Percentiles rank a stretch among this genome's conserved stretches.
phyloP scores from a whole-genome alignment of 176 grass and related monocot genomes.

The Themeda triandra region DNA sequence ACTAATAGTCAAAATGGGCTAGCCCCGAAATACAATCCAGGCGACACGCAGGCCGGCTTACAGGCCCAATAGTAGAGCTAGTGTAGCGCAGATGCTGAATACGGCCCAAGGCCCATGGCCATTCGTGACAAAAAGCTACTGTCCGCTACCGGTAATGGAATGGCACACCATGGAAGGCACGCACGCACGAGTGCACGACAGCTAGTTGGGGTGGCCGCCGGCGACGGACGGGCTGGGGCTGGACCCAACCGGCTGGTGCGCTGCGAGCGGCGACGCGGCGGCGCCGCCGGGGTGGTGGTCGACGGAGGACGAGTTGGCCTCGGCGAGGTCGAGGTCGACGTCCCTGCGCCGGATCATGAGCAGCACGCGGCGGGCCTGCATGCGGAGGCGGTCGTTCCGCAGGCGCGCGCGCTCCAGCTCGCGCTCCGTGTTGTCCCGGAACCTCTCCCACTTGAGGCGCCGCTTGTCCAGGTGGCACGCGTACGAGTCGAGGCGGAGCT shows the following conservation, averaged over 20 bases:
- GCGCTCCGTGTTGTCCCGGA: constrained; percentile 65
- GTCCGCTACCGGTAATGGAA: constrained; percentile 5
- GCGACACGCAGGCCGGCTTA: too few species aligned
- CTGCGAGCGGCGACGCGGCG: neutral
- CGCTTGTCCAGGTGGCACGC: constrained; percentile 52
- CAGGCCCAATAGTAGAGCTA: too few species aligned
- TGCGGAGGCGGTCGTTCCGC: constrained; percentile 46
- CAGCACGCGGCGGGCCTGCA: constrained; percentile 72
- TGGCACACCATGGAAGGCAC: neutral
- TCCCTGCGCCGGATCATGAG: constrained; percentile 74
- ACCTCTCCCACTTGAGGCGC: constrained; percentile 79
- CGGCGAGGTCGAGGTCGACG: constrained; percentile 46
- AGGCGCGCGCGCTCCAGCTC: constrained; percentile 73
- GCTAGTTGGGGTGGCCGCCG: constrained; percentile 29
- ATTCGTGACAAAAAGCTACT: too few species aligned
- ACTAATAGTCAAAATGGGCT: too few species aligned
- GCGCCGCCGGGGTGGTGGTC: neutral
- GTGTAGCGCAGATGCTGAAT: too few species aligned
- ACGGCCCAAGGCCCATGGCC: too few species aligned
- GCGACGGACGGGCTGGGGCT: constrained; percentile 48
- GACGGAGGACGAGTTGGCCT: constrained; percentile 40
- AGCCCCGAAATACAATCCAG: too few species aligned
- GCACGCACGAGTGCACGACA: neutral
- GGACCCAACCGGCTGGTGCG: constrained; percentile 24
- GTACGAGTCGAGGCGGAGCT: constrained; percentile 40